phyloP scores from a whole-genome alignment of 495 filamentous ascomycete genomes.

The Darksidea phi region DNA sequence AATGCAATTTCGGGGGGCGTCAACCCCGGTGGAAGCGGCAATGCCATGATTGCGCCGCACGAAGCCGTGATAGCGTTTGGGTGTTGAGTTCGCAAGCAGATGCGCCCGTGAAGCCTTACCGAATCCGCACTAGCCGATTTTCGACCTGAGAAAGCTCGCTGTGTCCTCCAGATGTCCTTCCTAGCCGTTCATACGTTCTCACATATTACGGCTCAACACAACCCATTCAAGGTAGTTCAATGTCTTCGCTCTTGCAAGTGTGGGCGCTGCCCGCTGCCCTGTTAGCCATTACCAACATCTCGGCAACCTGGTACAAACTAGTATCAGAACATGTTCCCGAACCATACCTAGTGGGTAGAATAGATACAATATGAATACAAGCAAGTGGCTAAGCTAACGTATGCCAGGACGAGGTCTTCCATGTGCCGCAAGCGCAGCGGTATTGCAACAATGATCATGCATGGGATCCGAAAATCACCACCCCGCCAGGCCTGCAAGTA shows the following conservation, averaged over 20 bases:
- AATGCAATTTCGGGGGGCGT: conserved; percentile 90
- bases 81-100: conserved; percentile 6
- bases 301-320: conserved; percentile 32
- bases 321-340: conserved; percentile 58
- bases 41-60: conserved; percentile 61
- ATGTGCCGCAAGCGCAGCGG: conserved; percentile 83
- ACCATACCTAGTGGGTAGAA: conserved; percentile 67
- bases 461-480: conserved; percentile 98
- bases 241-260: conserved; percentile 6
- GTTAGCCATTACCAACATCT: conserved; percentile 14
- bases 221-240: not conserved
- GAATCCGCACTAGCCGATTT: not conserved
- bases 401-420: conserved; percentile 85
- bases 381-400: not conserved
- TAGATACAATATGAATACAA: too few relatives aligned
- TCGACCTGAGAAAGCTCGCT: not conserved
- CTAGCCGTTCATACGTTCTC: not conserved
- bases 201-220: not conserved
- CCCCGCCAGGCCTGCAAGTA: conserved; percentile 81
- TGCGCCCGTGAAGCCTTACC: not conserved
- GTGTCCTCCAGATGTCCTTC: not conserved
- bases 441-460: conserved; percentile 75
- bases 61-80: conserved; percentile 18
- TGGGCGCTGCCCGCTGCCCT: conserved; percentile 23
- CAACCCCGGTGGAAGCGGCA: conserved; percentile 77